These are phyloP conservation scores for Camellia granthamiana DNA, from an alignment of 148 eudicot species.

Conservation along the genomic window DNA sequence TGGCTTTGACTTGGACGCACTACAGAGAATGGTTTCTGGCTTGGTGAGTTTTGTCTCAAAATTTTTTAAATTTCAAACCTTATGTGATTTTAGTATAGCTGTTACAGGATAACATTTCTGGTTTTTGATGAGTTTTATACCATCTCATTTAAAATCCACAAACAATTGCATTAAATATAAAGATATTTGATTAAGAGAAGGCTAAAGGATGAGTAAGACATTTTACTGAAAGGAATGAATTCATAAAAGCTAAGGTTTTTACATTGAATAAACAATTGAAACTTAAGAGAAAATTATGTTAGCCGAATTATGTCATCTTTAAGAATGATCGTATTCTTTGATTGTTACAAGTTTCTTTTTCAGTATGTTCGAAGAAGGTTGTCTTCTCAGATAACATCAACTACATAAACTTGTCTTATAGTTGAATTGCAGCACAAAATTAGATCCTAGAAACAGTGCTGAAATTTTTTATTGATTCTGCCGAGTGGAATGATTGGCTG, in stretches of 20 bases:
- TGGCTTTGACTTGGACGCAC: conserved; percentile 46
- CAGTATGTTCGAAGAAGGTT: neutral
- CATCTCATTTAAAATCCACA: neutral
- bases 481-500: neutral
- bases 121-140: neutral
- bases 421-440: neutral
- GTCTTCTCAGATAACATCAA: neutral
- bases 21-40: conserved; percentile 51
- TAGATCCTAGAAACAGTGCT: neutral
- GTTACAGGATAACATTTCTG: neutral
- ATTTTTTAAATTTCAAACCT: neutral
- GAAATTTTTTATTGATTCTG: neutral
- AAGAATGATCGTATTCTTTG: neutral
- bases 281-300: neutral
- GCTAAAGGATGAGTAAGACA: neutral
- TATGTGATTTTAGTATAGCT: too few relatives aligned
- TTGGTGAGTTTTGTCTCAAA: conserved; percentile 57
- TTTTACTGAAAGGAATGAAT: conserved; percentile 2
- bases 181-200: neutral
- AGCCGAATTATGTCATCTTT: neutral
- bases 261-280: neutral
- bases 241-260: neutral
- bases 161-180: neutral
- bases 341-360: neutral
- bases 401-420: neutral